phyloP scores from a whole-genome alignment of 2,329 filamentous ascomycete genomes.

The Phaeosphaeriaceae sp. region DNA sequence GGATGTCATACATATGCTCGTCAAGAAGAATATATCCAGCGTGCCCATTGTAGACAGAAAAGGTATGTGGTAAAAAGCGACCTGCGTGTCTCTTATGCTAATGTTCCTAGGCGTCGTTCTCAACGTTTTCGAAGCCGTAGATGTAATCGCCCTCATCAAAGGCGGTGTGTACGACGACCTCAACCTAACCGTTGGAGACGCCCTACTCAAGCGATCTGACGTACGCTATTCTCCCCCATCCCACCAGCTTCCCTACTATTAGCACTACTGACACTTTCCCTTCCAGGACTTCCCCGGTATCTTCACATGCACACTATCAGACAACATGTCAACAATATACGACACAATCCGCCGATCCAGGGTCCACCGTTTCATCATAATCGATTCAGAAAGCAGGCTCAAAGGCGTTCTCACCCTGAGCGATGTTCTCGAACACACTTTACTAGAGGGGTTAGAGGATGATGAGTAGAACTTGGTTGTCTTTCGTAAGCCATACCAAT shows the following conservation, averaged over 20 bases:
- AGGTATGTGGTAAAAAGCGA: slow-evolving; percentile 48
- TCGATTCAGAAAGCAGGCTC: slow-evolving; percentile 86
- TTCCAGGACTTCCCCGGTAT: slow-evolving; percentile 91
- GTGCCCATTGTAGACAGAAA: slow-evolving; percentile 89
- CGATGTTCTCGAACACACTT: slow-evolving; percentile 93
- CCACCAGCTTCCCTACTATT: neutral
- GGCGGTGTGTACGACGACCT: slow-evolving; percentile 92
- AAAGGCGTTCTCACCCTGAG: slow-evolving; percentile 91
- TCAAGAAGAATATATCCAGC: slow-evolving; percentile 90
- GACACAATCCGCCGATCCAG: slow-evolving; percentile 94
- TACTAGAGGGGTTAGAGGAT: slow-evolving; percentile 75
- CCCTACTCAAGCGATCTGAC: slow-evolving; percentile 82
- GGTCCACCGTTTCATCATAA: slow-evolving; percentile 89
- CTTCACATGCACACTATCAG: slow-evolving; percentile 91
- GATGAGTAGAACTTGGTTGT: slow-evolving; percentile 28
- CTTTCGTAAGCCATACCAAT: neutral
- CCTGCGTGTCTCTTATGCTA: neutral
- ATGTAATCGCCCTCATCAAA: slow-evolving; percentile 95
- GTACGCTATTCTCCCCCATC: slow-evolving; percentile 52
- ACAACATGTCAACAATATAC: slow-evolving; percentile 93
- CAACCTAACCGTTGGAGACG: slow-evolving; percentile 83
- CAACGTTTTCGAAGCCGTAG: slow-evolving; percentile 97
- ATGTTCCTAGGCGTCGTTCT: slow-evolving; percentile 67
- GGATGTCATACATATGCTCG: slow-evolving; percentile 91
- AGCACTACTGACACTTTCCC: slow-evolving; percentile 26